phyloP scores from a whole-genome alignment of 768 basidiomycete species.

The Brasilioporus rufonigricans region DNA sequence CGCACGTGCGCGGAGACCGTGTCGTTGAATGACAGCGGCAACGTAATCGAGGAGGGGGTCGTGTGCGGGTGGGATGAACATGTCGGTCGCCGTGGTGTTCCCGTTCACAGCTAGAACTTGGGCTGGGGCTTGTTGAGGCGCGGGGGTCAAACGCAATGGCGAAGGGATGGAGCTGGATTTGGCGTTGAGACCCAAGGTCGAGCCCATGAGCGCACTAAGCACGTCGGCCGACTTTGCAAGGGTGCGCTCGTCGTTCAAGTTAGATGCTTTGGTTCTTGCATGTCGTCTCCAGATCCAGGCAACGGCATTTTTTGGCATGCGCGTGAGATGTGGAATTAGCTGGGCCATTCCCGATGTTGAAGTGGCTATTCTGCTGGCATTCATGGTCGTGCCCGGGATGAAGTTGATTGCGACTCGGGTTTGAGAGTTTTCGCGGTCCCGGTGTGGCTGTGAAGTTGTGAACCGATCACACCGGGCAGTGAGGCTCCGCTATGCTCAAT shows the following conservation, averaged over 20 bases:
- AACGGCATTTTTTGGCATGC: neutral
- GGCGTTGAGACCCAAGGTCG: constrained; percentile 16
- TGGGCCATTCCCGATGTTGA: neutral
- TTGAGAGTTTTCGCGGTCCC: no score
- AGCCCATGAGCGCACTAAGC: constrained; percentile 25
- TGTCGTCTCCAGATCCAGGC: constrained; percentile 5
- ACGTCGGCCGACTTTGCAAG: constrained; percentile 24
- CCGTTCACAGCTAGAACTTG: neutral
- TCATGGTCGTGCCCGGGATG: no score
- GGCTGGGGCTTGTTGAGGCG: neutral
- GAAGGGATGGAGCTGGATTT: constrained; percentile 9
- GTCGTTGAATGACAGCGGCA: constrained; percentile 55
- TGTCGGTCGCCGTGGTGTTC: constrained; percentile 11
- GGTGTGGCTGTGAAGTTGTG: neutral
- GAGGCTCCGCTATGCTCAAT: no score
- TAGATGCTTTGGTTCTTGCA: constrained; percentile 16
- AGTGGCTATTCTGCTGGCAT: constrained; percentile 4
- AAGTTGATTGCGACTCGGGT: no score
- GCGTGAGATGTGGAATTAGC: neutral
- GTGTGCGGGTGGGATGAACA: constrained; percentile 67
- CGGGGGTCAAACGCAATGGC: neutral
- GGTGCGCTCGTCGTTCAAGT: constrained; percentile 23
- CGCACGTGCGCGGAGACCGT: constrained; percentile 67
- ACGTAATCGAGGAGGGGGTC: constrained; percentile 75
- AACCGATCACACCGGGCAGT: neutral